Base-by-base conservation (phyloP, 352 stramenopile genomes). In the Globisporangium splendens region DNA sequence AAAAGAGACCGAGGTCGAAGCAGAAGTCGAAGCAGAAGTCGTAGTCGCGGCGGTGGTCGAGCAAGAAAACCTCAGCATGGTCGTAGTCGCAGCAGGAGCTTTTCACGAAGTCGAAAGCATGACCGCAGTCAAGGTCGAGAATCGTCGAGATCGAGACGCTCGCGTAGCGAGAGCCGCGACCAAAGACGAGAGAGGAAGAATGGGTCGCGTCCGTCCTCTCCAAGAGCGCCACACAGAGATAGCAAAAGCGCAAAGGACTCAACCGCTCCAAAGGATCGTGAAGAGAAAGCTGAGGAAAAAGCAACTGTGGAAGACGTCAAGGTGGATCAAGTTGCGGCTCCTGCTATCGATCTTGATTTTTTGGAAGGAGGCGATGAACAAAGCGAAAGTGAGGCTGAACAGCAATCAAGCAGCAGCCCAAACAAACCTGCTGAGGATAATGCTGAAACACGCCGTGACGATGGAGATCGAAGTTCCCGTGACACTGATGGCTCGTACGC, bases 271-370 rank as follows among this genome's bases (percentile, higher is more conserved):
- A 70, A 69, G 47, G 68, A 78, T 50, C 22, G 39, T 13, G 31
- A 50, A 4, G 55, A 20, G 22, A 52, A 51, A 43, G 50, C 44
- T 12, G 62, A 77, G 20, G 49, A 62, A 21, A 72, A 59, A 7
- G 56, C 56, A 51, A 83, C 60, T 24, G 69, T 75, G 35, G 82
- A 89, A 53, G 82, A 94, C 35, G 83, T 91, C 13, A 89, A 92
- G 63, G 57, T 86, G 46, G 79, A 93, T 46, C 73, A 91, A 44
- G 73, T 94, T 18, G 81, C 82, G 22, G 85, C 85, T 20, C 85
- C 85, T 52, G 85, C 85, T 3, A 94, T 94, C 62, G 85, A 94
- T 56, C 71, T 94, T 56, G 85, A 90, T 62, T 94, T 94, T 59
- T 58, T 94, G 53, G 76, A 91, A 39, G 80, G 90, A 21, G 69